phyloP scores from a whole-genome alignment of 192 early-diverging fungal species.

The Phycomyces blakesleeanus region DNA sequence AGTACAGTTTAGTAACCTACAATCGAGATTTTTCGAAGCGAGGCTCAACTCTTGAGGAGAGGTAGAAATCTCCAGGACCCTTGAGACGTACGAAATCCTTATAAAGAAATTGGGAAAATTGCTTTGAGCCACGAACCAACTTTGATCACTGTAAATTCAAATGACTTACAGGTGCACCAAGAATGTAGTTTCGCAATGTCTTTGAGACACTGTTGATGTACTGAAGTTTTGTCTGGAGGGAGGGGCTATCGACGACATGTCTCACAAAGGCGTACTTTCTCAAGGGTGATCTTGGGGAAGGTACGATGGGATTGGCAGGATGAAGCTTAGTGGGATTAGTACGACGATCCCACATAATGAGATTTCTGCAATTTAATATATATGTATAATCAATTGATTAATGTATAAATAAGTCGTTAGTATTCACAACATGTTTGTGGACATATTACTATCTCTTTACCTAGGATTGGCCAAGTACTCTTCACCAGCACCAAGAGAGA shows the following conservation, averaged over 20 bases:
- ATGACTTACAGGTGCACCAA: constrained; percentile 38
- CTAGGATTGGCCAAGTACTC: constrained; percentile 70
- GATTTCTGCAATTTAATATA: no score
- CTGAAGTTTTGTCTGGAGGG: constrained; percentile 35
- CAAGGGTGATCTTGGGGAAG: constrained; percentile 37
- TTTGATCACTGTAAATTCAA: not conserved
- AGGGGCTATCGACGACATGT: constrained; percentile 38
- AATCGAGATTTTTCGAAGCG: constrained; percentile 31
- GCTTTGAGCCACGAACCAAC: not conserved
- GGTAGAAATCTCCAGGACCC: constrained; percentile 63
- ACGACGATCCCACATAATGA: constrained; percentile 54
- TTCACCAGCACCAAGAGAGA: constrained; percentile 64
- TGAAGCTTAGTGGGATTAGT: constrained; percentile 43
- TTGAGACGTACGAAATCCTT: constrained; percentile 54
- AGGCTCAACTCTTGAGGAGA: constrained; percentile 54
- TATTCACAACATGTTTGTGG: not conserved
- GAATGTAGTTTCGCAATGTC: constrained; percentile 28
- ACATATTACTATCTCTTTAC: constrained; percentile 25
- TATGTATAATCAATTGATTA: no score
- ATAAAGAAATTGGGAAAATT: constrained; percentile 1
- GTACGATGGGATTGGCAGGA: constrained; percentile 31
- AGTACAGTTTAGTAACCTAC: constrained; percentile 19
- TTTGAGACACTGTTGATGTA: constrained; percentile 18
- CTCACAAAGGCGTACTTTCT: constrained; percentile 41
- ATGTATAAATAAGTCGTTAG: not conserved